Evolutionary conservation across 495 filamentous ascomycete species (phyloP), one percentile per base, ranked within the genome.

Genomic region (Aspergillus conjunctus): DNA sequence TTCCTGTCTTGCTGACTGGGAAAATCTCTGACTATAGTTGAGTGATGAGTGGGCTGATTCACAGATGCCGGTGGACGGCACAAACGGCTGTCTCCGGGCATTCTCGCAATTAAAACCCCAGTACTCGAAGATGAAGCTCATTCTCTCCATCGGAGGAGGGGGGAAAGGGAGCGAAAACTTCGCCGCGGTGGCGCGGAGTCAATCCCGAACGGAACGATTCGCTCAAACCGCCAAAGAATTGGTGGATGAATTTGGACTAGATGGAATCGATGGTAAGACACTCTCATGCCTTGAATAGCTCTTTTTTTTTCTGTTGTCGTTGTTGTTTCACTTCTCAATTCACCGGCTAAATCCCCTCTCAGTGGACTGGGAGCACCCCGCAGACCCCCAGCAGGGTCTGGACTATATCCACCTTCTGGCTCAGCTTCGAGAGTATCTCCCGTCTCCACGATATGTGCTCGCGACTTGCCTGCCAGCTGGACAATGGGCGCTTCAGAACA

Each of bases 281-380:
- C 9, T 32, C 21, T 44, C 37, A 26, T 9, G 2, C 26, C 26
- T 26, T 26, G 5, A 26, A 26, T 26, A 26, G 26, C 52, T 41
- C 21, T 56, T 44, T 7, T 21, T 48, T 30, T 26, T 6, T 50
- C 41, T 26, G 6, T 26, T 26, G 26, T 26, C 2, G 5, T 2
- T 26, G 26, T 26, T 26, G 2, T 26, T 26, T 26, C 5, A 26
- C 26, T 5, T 26, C 26, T 26, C 26, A 26, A 2, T 26, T 18
- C 51, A 12, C 21, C 33, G 9, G 43, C 59, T 56, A 41, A 26
- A 61, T 43, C 31, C 26, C 45, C 17, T 21, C 14, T 34, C 63
- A 95, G 92, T 97, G 66, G 92, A 93, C 66, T 97, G 92, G 92
- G 91, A 96, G 68, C 90, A 95, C 66, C 92, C 92, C 1, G 81